Base-by-base conservation (phyloP, 2,329 filamentous ascomycete species). In the Beauveria sp. region DNA sequence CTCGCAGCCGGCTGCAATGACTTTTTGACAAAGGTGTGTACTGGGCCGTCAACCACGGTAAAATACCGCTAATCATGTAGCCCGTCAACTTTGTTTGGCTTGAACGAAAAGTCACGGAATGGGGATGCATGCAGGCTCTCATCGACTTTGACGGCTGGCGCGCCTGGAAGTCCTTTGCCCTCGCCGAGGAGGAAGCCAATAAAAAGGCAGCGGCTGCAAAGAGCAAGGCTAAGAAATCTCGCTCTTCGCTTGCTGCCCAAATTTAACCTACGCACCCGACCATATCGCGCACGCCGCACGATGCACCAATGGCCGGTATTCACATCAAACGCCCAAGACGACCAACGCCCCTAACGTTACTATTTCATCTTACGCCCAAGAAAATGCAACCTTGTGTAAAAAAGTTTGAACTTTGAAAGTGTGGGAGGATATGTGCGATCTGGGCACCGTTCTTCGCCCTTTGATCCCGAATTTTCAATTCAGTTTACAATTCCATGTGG, bases 101-200 rank as follows among this genome's bases (percentile, higher is more conserved):
- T 28, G 91, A 97, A 73, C 86, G 93, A 62, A 99, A 99, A 74
- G 92, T 97, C 67, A 97, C 96, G 77, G 94, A 99, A 80, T 99
- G 94, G 94, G 94, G 94, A 61, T 97, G 94, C 78, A 99, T 99
- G 94, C 94, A 97, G 78, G 94, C 94, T 10, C 82, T 99, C 26
- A 97, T 99, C 70, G 94, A 99, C 77, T 97, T 94, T 72, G 93
- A 97, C 72, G 94, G 94, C 64, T 99, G 94, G 94, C 85, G 92
- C 60, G 91, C 91, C 74, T 99, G 94, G 94, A 96, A 96, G 73
- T 90, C 94, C 69, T 93, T 90, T 70, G 79, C 78, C 9, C 77
- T 80, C 61, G 77, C 79, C 63, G 74, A 76, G 59, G 71, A 75
- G 22, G 78, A 79, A 30, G 72, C 75, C 3, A 69, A 67, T 20